Evolutionary conservation across 257 asterid species (phyloP).

Genomic region (Perilla frutescens): DNA sequence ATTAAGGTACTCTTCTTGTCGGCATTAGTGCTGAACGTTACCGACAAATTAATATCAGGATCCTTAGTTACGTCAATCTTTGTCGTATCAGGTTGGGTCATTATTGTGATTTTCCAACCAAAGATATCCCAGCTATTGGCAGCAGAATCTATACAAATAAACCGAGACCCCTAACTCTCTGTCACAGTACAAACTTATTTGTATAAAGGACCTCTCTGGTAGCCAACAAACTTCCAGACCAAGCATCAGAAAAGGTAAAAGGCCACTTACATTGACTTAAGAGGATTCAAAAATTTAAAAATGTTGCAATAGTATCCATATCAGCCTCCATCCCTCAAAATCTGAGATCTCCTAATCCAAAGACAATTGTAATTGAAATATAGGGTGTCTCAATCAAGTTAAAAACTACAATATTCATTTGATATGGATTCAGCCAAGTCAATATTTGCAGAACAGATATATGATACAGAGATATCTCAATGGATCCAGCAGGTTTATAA

Average conservation of each 20-base stretch:
- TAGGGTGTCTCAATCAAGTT: slow-evolving; percentile 1
- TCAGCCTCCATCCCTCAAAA: neutral
- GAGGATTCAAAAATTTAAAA: neutral
- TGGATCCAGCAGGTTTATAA: neutral
- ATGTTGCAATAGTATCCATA: neutral
- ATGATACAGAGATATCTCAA: neutral
- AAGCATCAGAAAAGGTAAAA: neutral
- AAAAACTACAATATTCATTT: neutral
- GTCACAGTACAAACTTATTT: neutral
- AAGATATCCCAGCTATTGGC: neutral
- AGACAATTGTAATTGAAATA: slow-evolving; percentile 3
- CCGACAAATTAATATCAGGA: neutral
- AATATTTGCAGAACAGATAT: neutral
- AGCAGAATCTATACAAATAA: neutral
- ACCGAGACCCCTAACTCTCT: neutral
- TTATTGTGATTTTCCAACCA: neutral
- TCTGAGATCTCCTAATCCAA: neutral
- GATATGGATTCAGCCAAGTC: neutral
- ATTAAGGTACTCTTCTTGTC: neutral
- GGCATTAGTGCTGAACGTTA: neutral
- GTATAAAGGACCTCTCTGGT: neutral
- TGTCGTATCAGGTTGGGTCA: neutral
- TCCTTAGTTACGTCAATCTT: neutral
- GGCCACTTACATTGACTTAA: neutral
- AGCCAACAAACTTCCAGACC: neutral